A percentile compares a stretch with the other conserved stretches of the same genome.
These are phyloP conservation scores for Centrapalus pauciflorus DNA, from an alignment of 129 eudicot species.

Conservation along the genomic window DNA sequence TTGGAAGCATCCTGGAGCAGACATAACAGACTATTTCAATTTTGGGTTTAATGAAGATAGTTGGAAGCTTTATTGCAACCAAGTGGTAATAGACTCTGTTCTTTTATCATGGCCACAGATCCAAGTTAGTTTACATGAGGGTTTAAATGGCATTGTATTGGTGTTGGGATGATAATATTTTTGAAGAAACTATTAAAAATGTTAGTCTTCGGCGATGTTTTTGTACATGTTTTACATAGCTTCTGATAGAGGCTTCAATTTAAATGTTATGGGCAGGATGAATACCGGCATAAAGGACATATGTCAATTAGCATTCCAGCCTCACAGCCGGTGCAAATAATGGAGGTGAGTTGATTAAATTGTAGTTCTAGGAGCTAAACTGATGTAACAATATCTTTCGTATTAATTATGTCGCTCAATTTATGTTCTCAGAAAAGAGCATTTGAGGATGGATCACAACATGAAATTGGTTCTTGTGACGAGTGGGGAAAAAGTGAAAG, in stretches of 20 bases:
- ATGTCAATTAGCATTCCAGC: conserved; percentile 8
- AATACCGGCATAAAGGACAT: conserved; percentile 30
- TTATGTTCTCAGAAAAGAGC: conserved; percentile 5
- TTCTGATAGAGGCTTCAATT: conserved; percentile 14
- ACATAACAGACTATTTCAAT: conserved; percentile 71
- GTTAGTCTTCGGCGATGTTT: neutral
- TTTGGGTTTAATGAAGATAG: conserved; percentile 67
- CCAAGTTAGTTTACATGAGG: neutral
- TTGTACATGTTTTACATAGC: conserved; percentile 8
- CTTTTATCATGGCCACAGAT: conserved; percentile 9
- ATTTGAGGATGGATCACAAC: conserved; percentile 6
- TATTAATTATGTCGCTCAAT: neutral
- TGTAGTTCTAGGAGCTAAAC: neutral
- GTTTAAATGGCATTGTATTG: neutral
- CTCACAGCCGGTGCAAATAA: conserved; percentile 13
- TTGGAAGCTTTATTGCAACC: conserved; percentile 67
- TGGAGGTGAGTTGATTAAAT: conserved; percentile 14
- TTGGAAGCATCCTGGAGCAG: conserved; percentile 62
- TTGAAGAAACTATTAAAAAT: neutral
- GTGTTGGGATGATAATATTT: neutral
- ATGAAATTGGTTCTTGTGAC: conserved; percentile 2
- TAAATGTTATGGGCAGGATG: conserved; percentile 38
- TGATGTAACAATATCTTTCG: neutral
- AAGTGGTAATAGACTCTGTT: conserved; percentile 40
- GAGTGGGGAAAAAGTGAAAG: neutral